phyloP scores from a whole-genome alignment of 2,329 filamentous ascomycete genomes.

The Fusarium sp. region DNA sequence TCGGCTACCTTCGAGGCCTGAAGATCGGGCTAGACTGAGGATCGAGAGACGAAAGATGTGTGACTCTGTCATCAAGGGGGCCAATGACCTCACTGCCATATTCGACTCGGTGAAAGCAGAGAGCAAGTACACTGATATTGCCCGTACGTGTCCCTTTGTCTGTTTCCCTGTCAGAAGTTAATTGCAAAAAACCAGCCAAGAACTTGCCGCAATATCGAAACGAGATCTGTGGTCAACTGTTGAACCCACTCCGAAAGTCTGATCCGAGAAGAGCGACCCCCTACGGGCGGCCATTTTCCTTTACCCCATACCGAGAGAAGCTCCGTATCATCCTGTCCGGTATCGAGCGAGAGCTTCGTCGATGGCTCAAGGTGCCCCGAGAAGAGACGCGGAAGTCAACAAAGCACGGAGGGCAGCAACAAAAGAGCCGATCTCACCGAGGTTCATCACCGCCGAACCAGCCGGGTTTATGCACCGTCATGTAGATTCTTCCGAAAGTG shows the following conservation, averaged over 20 bases:
- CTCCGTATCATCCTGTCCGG: constrained; percentile 17
- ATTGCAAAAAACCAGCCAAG: constrained; percentile 18
- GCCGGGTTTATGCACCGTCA: constrained; percentile 21
- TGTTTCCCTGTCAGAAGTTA: not conserved
- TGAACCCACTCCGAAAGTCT: constrained; percentile 27
- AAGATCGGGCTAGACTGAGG: constrained; percentile 22
- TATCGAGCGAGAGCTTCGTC: constrained; percentile 29
- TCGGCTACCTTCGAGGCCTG: constrained; percentile 24
- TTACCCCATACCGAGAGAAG: constrained; percentile 25
- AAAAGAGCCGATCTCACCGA: constrained; percentile 5
- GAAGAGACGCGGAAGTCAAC: not conserved
- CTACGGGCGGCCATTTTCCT: constrained; percentile 19
- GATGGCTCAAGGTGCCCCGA: constrained; percentile 27
- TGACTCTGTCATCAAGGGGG: constrained; percentile 25
- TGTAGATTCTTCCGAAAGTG: constrained; percentile 14
- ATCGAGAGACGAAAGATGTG: constrained; percentile 29
- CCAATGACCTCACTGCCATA: constrained; percentile 29
- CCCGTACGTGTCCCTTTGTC: constrained; percentile 11
- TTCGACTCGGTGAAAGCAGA: constrained; percentile 32
- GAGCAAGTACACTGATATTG: constrained; percentile 26
- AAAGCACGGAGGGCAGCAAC: not conserved
- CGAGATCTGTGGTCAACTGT: constrained; percentile 25
- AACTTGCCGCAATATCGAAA: constrained; percentile 32
- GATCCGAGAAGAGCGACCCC: constrained; percentile 17
- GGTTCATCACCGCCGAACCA: constrained; percentile 15